Base-by-base conservation (phyloP, 108 stramenopile genomes). In the Cyclotella kingstonii region DNA sequence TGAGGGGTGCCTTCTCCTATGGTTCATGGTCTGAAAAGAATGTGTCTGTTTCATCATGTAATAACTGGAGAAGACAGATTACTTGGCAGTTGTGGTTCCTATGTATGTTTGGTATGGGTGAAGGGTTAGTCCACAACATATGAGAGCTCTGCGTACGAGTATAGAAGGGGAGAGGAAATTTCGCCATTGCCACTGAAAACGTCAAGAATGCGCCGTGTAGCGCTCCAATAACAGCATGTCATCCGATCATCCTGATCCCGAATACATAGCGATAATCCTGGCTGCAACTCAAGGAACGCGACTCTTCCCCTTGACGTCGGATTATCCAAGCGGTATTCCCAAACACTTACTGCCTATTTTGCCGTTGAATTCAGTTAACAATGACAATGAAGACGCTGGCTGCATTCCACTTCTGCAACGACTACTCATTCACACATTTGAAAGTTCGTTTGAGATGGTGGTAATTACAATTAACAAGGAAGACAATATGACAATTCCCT, bases 291-390 rank as follows among this genome's bases (percentile, higher is more conserved):
- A 65, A 19, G 90, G 90, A 45, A 59, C 83, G 5, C 78, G 90
- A 19, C 69, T 91, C 17, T 91, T 78, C 47, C 90, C 90, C 30
- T 60, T 91, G 51, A 84, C 84, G 4, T 81, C 82, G 3, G 70
- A 70, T 49, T 62, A 61, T 54, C 50, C 70, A 21, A 6, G 2
- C 0, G 57, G 43, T 39, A 33, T 63, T 9, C 90, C 90, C 34
- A 91, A 91, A 49, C 90, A 91, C 53, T 54, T 91, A 27, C 40
- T 91, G 36, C 86, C 84, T 14, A 30, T 54, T 18, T 57, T 48
- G 18, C 70, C 71, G 14, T 47, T 73, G 19, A 42, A 30, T 53
- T 33, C 59, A 21, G 10, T 26, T 19, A 52, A 28, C n/a, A 65
- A 41, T 29, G 59, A 28, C n/a, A 29, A 21, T 30, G 19, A 23